These are phyloP conservation scores for Rhizophagus sp. DNA, from an alignment of 192 early-diverging fungal genomes.

Conservation along the genomic window DNA sequence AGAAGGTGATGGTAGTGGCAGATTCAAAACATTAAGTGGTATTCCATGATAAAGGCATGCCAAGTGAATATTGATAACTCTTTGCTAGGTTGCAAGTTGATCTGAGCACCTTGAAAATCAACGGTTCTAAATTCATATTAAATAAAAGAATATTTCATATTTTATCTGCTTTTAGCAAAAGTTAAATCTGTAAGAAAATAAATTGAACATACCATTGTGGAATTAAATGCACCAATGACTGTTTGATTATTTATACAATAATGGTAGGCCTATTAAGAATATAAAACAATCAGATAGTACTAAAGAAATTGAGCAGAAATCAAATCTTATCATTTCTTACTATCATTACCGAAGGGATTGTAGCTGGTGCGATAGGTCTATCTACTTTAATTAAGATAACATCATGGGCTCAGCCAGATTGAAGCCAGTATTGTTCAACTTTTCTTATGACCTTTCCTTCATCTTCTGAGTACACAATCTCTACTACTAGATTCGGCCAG, in stretches of 20 bases:
- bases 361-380: background rate
- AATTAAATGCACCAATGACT: too few species aligned
- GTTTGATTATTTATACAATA: conserved; percentile 23
- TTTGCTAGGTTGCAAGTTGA: conserved; percentile 4
- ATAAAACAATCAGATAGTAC: background rate
- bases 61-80: conserved; percentile 9
- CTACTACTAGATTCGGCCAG: background rate
- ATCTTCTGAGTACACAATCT: background rate
- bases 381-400: too few species aligned
- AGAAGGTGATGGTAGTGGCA: background rate
- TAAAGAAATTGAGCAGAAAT: background rate
- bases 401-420: background rate
- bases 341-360: background rate
- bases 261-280: conserved; percentile 11
- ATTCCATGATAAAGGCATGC: conserved; percentile 17
- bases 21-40: background rate
- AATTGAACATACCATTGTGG: too few species aligned
- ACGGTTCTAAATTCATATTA: conserved; percentile 9
- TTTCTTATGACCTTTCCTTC: background rate
- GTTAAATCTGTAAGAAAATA: too few species aligned
- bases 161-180: background rate
- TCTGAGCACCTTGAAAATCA: background rate
- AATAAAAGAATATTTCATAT: conserved; percentile 16
- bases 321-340: conserved; percentile 10
- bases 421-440: background rate